Evolutionary conservation across 768 basidiomycete species (phyloP), one percentile per base, ranked within the genome.

Genomic region (Amanita jacksonii): DNA sequence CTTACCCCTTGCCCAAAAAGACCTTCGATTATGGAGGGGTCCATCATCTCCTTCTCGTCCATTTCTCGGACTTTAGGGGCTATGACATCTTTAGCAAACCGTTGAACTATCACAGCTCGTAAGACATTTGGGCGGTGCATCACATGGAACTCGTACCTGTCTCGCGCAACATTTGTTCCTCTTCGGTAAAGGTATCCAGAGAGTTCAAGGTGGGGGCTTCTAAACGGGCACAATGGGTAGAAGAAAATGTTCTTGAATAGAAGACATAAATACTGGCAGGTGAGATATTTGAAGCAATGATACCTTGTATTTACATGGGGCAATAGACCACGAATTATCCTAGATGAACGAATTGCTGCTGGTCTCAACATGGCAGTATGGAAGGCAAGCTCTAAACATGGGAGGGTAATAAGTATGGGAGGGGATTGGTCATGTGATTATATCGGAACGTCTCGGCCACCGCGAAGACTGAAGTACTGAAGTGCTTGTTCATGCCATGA

Each of bases 41-140:
- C 92, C 94, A 99, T 98, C 45, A 61, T 66, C 64, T 99, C 94
- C 44, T 81, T 85, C 72, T 99, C 96, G 57, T 99, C 96, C 96
- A 99, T 99, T 61, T 93, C 91, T 16, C 81, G 76, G 46, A 96
- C 93, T 61, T 81, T 88, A 38, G 96, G 96, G 3, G 66, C 86
- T 15, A 99, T 77, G 22, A 94, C 81, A 41, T 98, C 92, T 41
- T 74, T 70, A 0, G 93, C 89, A 54, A 97, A 98, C 20, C 88
- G 83, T 54, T 73, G 73, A 18, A 97, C 94, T 90, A 56, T 37
- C 45, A 49, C n/a, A 33, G 28, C 4, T 27, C 8, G 40, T 6
- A 8, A 33, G 28, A 30, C n/a, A 5, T 30, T 23, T 9, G 12
- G 23, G 41, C 12, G 15, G 16, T 18, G 13, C 27, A 20, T 8